Evolutionary conservation across 257 asterid genomes (phyloP).

Genomic region (Solanum dulcamara): DNA sequence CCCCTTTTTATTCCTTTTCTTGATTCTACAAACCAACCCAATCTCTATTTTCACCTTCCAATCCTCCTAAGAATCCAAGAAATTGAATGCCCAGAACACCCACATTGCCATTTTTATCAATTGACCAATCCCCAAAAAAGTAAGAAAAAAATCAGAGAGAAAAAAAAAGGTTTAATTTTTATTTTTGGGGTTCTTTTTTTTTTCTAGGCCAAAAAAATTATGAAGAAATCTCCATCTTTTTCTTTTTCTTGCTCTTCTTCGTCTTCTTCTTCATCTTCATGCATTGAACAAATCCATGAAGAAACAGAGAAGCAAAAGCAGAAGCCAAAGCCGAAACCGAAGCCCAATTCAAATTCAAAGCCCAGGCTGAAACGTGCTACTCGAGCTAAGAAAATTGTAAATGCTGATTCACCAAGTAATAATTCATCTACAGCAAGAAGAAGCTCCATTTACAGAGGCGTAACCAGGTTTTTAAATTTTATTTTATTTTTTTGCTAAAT

Average conservation of each 20-base stretch:
- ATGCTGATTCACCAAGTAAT: conserved; percentile 8
- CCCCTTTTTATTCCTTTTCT: conserved; percentile 9
- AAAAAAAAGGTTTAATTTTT: background rate
- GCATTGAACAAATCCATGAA: conserved; percentile 22
- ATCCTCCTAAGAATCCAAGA: background rate
- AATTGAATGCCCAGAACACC: background rate
- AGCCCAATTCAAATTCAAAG: too few species aligned
- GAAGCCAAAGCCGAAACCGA: background rate
- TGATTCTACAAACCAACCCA: conserved; percentile 43
- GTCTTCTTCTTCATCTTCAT: conserved; percentile 64
- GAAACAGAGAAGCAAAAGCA: background rate
- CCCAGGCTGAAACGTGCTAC: conserved; percentile 15
- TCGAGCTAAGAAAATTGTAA: conserved; percentile 8
- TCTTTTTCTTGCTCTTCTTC: conserved; percentile 29
- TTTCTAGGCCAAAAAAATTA: background rate
- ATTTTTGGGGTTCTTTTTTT: background rate
- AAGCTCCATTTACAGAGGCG: conserved; percentile 91
- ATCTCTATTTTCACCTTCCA: background rate
- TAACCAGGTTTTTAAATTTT: conserved; percentile 47
- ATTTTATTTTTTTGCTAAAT: background rate
- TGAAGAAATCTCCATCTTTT: conserved; percentile 32
- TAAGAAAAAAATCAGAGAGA: too few species aligned
- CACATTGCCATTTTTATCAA: background rate
- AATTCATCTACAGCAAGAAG: conserved; percentile 38
- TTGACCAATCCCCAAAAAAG: background rate